Base-by-base conservation (phyloP, 1,284 basidiomycete species). In the Sparassis latifolia region DNA sequence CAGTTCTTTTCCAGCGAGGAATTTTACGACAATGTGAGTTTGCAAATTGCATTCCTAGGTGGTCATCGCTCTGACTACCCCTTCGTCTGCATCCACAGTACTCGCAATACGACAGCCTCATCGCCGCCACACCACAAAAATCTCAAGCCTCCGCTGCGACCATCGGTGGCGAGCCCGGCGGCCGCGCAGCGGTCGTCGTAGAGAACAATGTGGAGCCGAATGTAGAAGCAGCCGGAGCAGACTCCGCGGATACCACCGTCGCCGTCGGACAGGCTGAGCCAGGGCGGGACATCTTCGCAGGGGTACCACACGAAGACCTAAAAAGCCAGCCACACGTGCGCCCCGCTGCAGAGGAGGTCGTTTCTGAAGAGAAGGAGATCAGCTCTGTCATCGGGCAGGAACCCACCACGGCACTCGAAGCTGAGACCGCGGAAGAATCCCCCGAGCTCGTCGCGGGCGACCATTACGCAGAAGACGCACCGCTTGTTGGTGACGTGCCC, bases 231-330 rank as follows among this genome's bases (percentile, higher is more conserved):
- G 54, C 53, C n/a, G 20, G 20, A 20, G 57, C 56, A 10, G 59
- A 58, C n/a, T 42, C 53, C 3, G 59, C 58, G 20, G 60, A 69
- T 29, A 81, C 79, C 2, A 66, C 67, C 0, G 61, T 77, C 6
- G 67, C 72, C 5, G 65, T 73, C 28, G 77, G 74, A 32, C 75
- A 78, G 56, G 68, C 82, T 0, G 84, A 86, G 57, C 86, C 86
- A 3, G 86, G 86, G 0, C 72, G 68, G 7, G 80, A 89, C 58
- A 71, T 88, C 50, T 89, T 89, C 60, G 82, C 70, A 0, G 73
- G 55, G n/a, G 57, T 60, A 33, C 58, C 55, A 4, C 60, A 62
- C 50, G 56, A 58, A 37, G 60, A 54, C 33, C 35, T 55, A 48
- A 58, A 53, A 52, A 48, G 27, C 9, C 35, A 55, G 45, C 44